Conservation (phyloP, 352 stramenopile species). For the Lagenidium sp. region DNA sequence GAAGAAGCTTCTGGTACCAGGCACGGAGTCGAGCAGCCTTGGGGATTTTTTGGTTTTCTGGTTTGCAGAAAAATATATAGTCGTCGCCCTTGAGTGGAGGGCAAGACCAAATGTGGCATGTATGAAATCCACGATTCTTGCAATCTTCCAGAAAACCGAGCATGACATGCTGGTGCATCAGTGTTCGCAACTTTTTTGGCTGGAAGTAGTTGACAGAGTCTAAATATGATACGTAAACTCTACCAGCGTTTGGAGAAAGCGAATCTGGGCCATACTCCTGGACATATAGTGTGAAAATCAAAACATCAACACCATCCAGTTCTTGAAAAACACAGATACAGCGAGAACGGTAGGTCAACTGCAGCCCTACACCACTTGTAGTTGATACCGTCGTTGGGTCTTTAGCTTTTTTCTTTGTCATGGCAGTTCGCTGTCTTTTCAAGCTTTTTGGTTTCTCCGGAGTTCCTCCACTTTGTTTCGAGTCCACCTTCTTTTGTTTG, state of each 20-base stretch:
- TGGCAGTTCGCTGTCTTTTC: constrained; percentile 45
- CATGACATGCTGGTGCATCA: constrained; percentile 88
- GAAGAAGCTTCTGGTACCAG: constrained; percentile 83
- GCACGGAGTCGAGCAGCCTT: constrained; percentile 78
- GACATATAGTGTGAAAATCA: constrained; percentile 87
- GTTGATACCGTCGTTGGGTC: constrained; percentile 9
- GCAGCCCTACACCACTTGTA: constrained; percentile 24
- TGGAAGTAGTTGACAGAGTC: constrained; percentile 88
- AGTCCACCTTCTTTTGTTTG: constrained; percentile 38
- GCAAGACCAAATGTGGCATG: constrained; percentile 88
- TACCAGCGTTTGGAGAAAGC: constrained; percentile 61
- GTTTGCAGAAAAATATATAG: constrained; percentile 90
- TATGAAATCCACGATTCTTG: constrained; percentile 82
- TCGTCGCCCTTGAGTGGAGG: constrained; percentile 81
- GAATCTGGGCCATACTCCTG: constrained; percentile 80
- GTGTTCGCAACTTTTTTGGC: constrained; percentile 78
- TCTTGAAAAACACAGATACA: constrained; percentile 89
- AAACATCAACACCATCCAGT: constrained; percentile 78
- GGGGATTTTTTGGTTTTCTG: constrained; percentile 86
- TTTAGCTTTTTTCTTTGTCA: constrained; percentile 31
- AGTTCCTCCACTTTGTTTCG: constrained; percentile 8
- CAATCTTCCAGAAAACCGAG: constrained; percentile 82
- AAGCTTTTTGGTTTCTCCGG: constrained; percentile 42
- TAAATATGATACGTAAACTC: constrained; percentile 86
- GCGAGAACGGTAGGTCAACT: constrained; percentile 80